A percentile compares a stretch with the other conserved stretches of the same genome.
phyloP scores from a whole-genome alignment of 2,329 filamentous ascomycete species.

The Curvularia verruculosa region DNA sequence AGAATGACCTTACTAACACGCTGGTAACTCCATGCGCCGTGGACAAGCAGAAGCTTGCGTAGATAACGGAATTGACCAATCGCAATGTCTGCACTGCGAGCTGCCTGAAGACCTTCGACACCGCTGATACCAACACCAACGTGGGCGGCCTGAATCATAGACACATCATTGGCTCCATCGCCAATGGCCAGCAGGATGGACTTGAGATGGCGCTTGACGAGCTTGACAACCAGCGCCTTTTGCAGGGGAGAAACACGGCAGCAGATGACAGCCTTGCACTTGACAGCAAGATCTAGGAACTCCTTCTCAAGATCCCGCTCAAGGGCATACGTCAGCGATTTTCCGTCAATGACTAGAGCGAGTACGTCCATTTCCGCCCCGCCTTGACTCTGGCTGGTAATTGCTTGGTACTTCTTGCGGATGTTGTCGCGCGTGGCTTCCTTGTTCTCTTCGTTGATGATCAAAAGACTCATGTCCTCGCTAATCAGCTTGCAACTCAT shows the following conservation, averaged over 20 bases:
- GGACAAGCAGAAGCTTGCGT: constrained; percentile 90
- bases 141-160: constrained; percentile 98
- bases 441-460: constrained; percentile 88
- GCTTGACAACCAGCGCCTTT: constrained; percentile 96
- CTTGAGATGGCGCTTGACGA: constrained; percentile 93
- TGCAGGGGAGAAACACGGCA: constrained; percentile 94
- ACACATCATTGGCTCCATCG: constrained; percentile 98
- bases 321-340: constrained; percentile 89
- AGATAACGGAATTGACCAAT: constrained; percentile 96
- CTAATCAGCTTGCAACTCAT: constrained; percentile 99
- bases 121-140: constrained; percentile 98
- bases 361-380: constrained; percentile 83
- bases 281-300: constrained; percentile 89
- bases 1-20: constrained; percentile 95
- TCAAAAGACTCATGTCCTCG: constrained; percentile 97
- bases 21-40: constrained; percentile 97
- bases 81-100: constrained; percentile 91
- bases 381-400: constrained; percentile 78
- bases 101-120: constrained; percentile 94
- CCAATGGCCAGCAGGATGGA: constrained; percentile 93
- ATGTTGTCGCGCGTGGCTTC: constrained; percentile 84
- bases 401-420: constrained; percentile 90
- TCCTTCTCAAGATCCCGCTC: constrained; percentile 93
- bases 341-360: constrained; percentile 93
- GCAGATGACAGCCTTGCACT: constrained; percentile 99